Evolutionary conservation across 2,329 filamentous ascomycete genomes (phyloP), one percentile per base, ranked within the genome.

Genomic region (Thelonectria rubi): DNA sequence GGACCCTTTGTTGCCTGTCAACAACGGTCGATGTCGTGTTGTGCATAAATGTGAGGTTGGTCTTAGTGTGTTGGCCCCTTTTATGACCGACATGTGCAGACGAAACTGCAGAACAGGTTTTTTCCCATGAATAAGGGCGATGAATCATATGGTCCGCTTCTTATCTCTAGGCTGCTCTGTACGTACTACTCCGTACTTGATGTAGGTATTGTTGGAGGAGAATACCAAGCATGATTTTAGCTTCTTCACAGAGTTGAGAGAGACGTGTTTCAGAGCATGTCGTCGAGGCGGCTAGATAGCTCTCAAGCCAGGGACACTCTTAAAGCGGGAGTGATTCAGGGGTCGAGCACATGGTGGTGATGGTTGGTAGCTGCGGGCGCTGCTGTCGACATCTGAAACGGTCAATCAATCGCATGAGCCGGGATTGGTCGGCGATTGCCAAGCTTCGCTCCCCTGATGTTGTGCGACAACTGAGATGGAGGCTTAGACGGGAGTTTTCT

Each of bases 351-450:
- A 56, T 63, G 61, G 56, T n/a, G 37, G 34, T 42, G 52, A 60
- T 57, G 56, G 54, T 54, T 52, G 62, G 63, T 60, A 63, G 58
- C 17, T 69, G 68, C 64, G 68, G 68, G 68, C 68, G 68, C 65
- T 65, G 42, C 46, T 26, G 60, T 55, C 51, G 55, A 51, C 60
- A 54, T 65, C 53, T 63, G 55, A 66, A 67, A 66, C 54, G 42
- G 56, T 58, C 26, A 30, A 15, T 37, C 60, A 58, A 58, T 68
- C 53, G 34, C 47, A 20, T 45, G 49, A 11, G 43, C 43, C 40
- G 17, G 55, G 60, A 70, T 71, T 70, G 68, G 65, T 55, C 43
- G 48, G 18, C 10, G 52, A 18, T 15, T 48, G 24, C 52, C 37
- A 48, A 60, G 62, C 45, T 20, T 45, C 43, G n/a, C 46, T 40